A percentile compares a stretch with the other conserved stretches of the same genome.
Evolutionary conservation across 176 grass and related monocot species (phyloP).

Genomic region (Otatea glauca): DNA sequence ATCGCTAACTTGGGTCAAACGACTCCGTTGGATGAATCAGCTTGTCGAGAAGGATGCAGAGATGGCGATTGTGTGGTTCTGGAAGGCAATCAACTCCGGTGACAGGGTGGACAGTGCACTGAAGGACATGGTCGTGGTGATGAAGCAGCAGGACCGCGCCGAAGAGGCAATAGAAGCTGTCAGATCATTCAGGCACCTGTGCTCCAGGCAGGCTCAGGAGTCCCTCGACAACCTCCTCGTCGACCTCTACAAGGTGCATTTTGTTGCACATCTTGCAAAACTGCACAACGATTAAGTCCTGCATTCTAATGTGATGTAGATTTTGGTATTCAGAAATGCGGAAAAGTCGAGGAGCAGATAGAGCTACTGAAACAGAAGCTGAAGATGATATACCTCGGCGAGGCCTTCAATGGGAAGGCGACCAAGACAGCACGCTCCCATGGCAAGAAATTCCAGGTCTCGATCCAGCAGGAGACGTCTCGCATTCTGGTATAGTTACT

Average conservation of each 20-base stretch:
- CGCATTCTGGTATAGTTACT: slow-evolving; percentile 66
- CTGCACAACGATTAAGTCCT: background rate
- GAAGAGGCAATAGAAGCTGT: slow-evolving; percentile 88
- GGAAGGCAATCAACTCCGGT: slow-evolving; percentile 89
- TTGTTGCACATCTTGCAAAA: background rate
- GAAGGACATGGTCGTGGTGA: slow-evolving; percentile 89
- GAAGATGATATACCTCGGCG: slow-evolving; percentile 76
- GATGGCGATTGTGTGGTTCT: slow-evolving; percentile 82
- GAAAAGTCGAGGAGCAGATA: slow-evolving; percentile 84
- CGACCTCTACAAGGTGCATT: slow-evolving; percentile 85
- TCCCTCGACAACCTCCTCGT: slow-evolving; percentile 94
- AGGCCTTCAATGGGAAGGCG: slow-evolving; percentile 84
- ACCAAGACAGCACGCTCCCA: slow-evolving; percentile 93
- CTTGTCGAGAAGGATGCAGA: slow-evolving; percentile 86
- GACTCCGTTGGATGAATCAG: slow-evolving; percentile 42
- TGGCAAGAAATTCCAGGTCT: slow-evolving; percentile 98
- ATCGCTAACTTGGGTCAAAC: background rate
- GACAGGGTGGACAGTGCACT: slow-evolving; percentile 86
- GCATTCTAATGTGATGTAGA: background rate
- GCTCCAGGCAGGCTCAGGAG: slow-evolving; percentile 87
- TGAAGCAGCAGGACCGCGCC: slow-evolving; percentile 82
- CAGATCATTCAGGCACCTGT: slow-evolving; percentile 80
- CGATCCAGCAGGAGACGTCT: slow-evolving; percentile 81
- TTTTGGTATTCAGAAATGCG: slow-evolving; percentile 67
- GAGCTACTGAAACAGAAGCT: slow-evolving; percentile 91